Evolutionary conservation across 108 stramenopile species (phyloP), one percentile per base, ranked within the genome.

Genomic region (Hondaea fermentalgiana): DNA sequence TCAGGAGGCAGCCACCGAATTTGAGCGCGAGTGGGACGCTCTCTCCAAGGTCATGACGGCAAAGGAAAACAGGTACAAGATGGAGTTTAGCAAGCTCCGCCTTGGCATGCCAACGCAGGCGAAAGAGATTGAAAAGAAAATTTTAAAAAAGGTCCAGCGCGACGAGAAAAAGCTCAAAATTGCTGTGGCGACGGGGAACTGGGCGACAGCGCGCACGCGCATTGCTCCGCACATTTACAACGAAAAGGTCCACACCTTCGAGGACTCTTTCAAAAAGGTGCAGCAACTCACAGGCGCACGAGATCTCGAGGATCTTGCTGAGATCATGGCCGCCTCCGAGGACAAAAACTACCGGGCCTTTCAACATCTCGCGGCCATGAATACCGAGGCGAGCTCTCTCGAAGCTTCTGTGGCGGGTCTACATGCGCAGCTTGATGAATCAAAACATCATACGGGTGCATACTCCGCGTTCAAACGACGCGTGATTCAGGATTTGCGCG

Each of bases 21-120:
- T 83, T 53, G 76, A 83, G 76, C 45, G 51, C n/a, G 76, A 83
- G 76, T 83, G 76, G 76, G 51, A 83, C 28, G 76, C 76, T 28
- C 45, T 83, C 12, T n/a, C 23, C 51, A 83, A 23, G 51, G 76
- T 83, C 51, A 83, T 83, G 76, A 23, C 19, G 16, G 76, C 19
- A 23, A 83, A 83, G 23, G 76, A 83, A 45, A 45, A 83, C 12
- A 12, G 49, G 49, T 83, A 83, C 76, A 47, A 12, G 76, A 83
- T 21, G 51, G 51, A 53, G 1, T 53, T 83, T 53, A 83, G 49
- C 51, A 21, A 28, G 6, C 51, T 83, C 12, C 76, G 76, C 17
- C 19, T 83, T 43, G 51, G 76, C 76, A 12, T 28, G 8, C 76
- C 76, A 12, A 83, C 8, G 8, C 49, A 47, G n/a, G 6, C 76